Evolutionary conservation across 1,284 basidiomycete genomes (phyloP), one percentile per base, ranked within the genome.

Genomic region (Neonothopanus nambi): DNA sequence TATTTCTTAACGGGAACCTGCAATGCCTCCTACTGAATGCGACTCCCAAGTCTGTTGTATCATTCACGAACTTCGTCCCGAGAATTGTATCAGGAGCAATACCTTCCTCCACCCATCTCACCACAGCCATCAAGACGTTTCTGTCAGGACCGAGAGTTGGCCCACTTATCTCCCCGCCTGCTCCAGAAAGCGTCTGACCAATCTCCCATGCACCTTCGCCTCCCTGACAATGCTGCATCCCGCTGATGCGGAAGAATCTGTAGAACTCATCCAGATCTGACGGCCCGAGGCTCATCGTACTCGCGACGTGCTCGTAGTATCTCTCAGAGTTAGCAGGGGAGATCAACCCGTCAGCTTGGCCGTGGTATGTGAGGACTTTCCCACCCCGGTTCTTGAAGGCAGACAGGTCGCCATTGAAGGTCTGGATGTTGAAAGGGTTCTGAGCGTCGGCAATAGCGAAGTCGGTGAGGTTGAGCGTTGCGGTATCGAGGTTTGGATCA

Each of bases 301-400:
- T n/a, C n/a, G n/a, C n/a, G n/a, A n/a, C n/a, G n/a, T n/a, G n/a
- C n/a, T n/a, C n/a, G n/a, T n/a, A n/a, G n/a, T n/a, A n/a, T n/a
- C n/a, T n/a, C n/a, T n/a, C n/a, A n/a, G n/a, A n/a, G n/a, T n/a
- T n/a, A n/a, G n/a, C n/a, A n/a, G n/a, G n/a, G n/a, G n/a, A n/a
- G n/a, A n/a, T n/a, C n/a, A n/a, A n/a, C n/a, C 56, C 37, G 42
- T 63, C 62, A 11, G 47, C 37, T 17, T 57, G 55, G 5, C 62
- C 62, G 47, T 63, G 62, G 37, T 59, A 61, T 0, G 55, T 60
- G 21, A 63, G 39, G 24, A 63, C 50, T 21, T 63, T 63, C 0
- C 62, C 57, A 12, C 58, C 56, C 2, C 58, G 49, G 33, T 51
- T 47, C 20, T 59, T 48, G 57, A 63, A 63, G 8, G 50, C 38